Percentiles rank a stretch among this genome's conserved stretches.
Conservation (phyloP, 371 early-diverging fungal genomes). For the Catenaria anguillulae region DNA sequence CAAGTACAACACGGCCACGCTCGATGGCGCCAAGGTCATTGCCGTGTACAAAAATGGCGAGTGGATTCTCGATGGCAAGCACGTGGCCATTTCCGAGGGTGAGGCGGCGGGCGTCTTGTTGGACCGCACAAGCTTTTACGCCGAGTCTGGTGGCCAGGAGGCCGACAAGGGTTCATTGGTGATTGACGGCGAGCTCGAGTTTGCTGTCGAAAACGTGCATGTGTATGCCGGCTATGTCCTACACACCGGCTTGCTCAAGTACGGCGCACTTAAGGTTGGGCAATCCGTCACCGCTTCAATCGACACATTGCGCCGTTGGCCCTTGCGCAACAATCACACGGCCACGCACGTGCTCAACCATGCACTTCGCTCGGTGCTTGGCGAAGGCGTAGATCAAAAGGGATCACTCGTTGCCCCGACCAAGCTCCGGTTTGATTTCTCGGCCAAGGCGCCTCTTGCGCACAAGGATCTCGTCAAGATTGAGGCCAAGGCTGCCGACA, state of each 20-base stretch:
- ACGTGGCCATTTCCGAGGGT: no score
- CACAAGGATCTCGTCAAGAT: conserved; percentile 64
- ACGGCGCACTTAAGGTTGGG: conserved; percentile 56
- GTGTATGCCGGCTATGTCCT: conserved; percentile 91
- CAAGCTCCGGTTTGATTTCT: conserved; percentile 96
- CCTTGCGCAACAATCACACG: conserved; percentile 95
- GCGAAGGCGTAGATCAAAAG: conserved; percentile 74
- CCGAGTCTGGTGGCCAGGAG: conserved; percentile 98
- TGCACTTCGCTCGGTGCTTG: conserved; percentile 72
- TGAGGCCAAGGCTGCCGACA: conserved; percentile 66
- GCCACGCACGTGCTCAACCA: conserved; percentile 96
- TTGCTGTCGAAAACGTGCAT: conserved; percentile 90
- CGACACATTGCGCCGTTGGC: conserved; percentile 76
- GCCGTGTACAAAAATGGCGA: conserved; percentile 50
- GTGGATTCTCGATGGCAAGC: no score
- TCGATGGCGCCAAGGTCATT: conserved; percentile 44
- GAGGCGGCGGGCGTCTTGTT: conserved; percentile 72
- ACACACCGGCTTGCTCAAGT: conserved; percentile 88
- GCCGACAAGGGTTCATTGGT: conserved; percentile 86
- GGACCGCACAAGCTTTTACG: conserved; percentile 97
- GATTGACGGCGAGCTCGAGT: conserved; percentile 65
- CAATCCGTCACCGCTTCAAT: conserved; percentile 60
- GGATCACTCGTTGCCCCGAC: conserved; percentile 96
- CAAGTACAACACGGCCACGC: conserved; percentile 48
- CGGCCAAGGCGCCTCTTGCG: conserved; percentile 58